These are phyloP conservation scores for Tulasnella sp. DNA, from an alignment of 768 basidiomycete genomes.

Conservation along the genomic window DNA sequence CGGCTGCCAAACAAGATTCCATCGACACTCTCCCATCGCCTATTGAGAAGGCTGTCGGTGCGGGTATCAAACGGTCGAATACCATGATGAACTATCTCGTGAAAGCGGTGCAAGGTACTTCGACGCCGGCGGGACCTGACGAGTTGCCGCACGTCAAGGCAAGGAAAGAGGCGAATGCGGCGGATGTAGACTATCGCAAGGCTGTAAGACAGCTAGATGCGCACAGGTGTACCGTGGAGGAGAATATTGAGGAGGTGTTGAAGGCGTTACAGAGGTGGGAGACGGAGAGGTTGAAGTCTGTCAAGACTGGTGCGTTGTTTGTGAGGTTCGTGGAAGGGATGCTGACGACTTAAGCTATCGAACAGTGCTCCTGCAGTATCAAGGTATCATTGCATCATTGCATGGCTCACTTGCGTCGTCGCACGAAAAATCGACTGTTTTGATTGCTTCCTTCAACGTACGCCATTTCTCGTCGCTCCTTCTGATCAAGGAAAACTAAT, in stretches of 20 bases:
- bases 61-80: constrained; percentile 45
- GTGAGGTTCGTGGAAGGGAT: neutral
- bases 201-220: constrained; percentile 73
- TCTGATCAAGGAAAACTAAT: neutral
- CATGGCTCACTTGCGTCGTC: constrained; percentile 54
- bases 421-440: constrained; percentile 54
- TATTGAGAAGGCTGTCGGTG: neutral
- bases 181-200: constrained; percentile 67
- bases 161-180: constrained; percentile 65
- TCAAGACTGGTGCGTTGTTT: constrained; percentile 56
- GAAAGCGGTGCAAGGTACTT: constrained; percentile 46
- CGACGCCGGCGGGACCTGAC: constrained; percentile 27
- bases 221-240: constrained; percentile 75
- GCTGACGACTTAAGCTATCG: constrained; percentile 2
- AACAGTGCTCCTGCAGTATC: constrained; percentile 72
- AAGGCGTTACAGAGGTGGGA: constrained; percentile 79
- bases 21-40: constrained; percentile 23
- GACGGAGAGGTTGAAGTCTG: constrained; percentile 62
- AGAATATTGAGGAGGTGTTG: constrained; percentile 70
- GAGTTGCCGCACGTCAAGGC: constrained; percentile 62
- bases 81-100: constrained; percentile 58
- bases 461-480: neutral
- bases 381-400: constrained; percentile 61
- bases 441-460: constrained; percentile 54
- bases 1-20: constrained; percentile 29